Evolutionary conservation across 257 asterid genomes (phyloP), one percentile per base, ranked within the genome.

Genomic region (Eustoma russellianum): DNA sequence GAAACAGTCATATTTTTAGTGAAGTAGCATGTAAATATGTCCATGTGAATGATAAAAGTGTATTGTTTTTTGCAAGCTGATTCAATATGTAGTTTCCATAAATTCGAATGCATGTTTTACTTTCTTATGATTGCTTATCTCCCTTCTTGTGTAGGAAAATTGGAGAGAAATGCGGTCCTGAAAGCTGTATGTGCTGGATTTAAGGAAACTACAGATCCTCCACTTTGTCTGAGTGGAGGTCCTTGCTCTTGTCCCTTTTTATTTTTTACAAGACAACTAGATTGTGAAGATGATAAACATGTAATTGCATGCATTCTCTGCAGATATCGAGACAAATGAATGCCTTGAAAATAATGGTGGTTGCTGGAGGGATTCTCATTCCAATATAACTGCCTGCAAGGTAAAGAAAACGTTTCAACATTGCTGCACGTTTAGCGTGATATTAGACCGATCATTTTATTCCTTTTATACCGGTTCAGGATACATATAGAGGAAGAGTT

Each of bases 151-250:
- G 8, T 38, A 89, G 96, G 97, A 50, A 86, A 86, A 68, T 57
- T 90, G 77, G 96, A 81, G 77, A 78, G 94, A 72, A 63, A 75
- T 33, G 78, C 97, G 50, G 76, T 90, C 49, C 45, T 86, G 66
- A 86, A 80, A 57, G 98, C 98, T n/a, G 5, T 90, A 70, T 90
- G 98, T 17, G 94, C 98, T 12, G 98, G 98, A 45, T 86, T 86
- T 61, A 79, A 86, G 73, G 98, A 86, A 75, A 77, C 91, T 5
- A 79, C 93, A 17, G 96, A 90, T 57, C 98, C 98, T 66, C 77
- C 96, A n/a, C 55, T 86, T 55, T 86, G 96, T 65, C 70, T 90
- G 65, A 75, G 64, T 48, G 77, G 68, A 74, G 97, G 97, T 89
- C 44, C 44, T 64, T 50, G 19, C 46, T 34, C 45, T 41, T 48